Conservation (phyloP, 1,284 basidiomycete species). For the Cutaneotrichosporon mucoides region DNA sequence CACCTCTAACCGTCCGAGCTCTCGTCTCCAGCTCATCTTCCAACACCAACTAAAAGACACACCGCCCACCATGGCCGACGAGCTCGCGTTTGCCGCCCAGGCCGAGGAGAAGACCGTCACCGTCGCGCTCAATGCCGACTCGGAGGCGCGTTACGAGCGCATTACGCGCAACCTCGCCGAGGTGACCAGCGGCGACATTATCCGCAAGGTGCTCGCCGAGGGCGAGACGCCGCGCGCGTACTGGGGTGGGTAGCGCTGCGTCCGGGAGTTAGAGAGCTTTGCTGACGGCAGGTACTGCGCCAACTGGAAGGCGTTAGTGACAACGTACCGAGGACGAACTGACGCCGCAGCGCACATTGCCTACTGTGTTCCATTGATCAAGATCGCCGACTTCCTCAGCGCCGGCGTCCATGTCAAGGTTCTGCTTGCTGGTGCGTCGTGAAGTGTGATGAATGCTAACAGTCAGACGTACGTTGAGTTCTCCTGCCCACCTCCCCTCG, state of each 20-base stretch:
- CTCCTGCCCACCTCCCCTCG: too few relatives aligned
- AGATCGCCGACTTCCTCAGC: constrained; percentile 93
- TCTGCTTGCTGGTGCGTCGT: constrained; percentile 69
- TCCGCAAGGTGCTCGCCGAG: constrained; percentile 77
- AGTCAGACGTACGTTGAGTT: constrained; percentile 14
- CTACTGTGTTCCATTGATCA: constrained; percentile 92
- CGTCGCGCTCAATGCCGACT: constrained; percentile 36
- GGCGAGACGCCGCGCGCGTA: constrained; percentile 74
- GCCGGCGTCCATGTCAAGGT: constrained; percentile 89
- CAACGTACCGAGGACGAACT: constrained; percentile 3
- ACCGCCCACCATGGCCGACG: constrained; percentile 13
- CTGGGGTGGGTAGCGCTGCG: constrained; percentile 56
- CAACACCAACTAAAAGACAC: neutral
- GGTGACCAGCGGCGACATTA: constrained; percentile 76
- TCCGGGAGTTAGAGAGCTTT: too few relatives aligned
- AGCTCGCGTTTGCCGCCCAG: constrained; percentile 26
- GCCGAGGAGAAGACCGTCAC: constrained; percentile 17
- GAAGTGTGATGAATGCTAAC: neutral
- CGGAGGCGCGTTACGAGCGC: constrained; percentile 68
- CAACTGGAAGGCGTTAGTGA: constrained; percentile 84
- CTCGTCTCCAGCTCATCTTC: neutral
- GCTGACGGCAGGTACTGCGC: constrained; percentile 59
- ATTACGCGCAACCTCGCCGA: constrained; percentile 87
- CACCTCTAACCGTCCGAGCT: too few relatives aligned
- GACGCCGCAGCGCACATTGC: constrained; percentile 76